Conservation (phyloP, 768 basidiomycete species). For the Psilocybe cyanescens region DNA sequence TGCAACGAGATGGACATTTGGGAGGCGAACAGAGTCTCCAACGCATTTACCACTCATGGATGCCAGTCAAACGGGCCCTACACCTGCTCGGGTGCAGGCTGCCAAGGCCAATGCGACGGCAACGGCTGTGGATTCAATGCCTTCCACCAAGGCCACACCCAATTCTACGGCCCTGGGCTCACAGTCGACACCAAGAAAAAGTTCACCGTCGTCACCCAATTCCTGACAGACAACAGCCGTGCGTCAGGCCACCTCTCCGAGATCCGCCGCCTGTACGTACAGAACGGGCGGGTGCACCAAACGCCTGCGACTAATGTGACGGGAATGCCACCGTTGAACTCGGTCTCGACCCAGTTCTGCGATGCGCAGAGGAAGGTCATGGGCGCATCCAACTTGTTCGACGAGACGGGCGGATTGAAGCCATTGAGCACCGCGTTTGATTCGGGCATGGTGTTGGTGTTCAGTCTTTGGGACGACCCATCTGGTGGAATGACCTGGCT, state of each 20-base stretch:
- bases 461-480: slow-evolving; percentile 26
- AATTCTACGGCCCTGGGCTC: slow-evolving; percentile 47
- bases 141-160: slow-evolving; percentile 48
- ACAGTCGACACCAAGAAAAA: slow-evolving; percentile 49
- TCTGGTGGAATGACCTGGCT: slow-evolving; percentile 17
- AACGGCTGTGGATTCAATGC: slow-evolving; percentile 65
- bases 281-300: slow-evolving; percentile 48
- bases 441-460: slow-evolving; percentile 51
- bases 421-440: slow-evolving; percentile 39
- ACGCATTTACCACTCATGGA: slow-evolving; percentile 55
- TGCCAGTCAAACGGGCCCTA: slow-evolving; percentile 42
- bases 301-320: slow-evolving; percentile 46
- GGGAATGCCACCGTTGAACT: slow-evolving; percentile 42
- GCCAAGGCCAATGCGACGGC: slow-evolving; percentile 47
- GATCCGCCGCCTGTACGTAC: slow-evolving; percentile 57
- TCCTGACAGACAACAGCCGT: slow-evolving; percentile 46
- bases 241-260: slow-evolving; percentile 47
- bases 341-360: slow-evolving; percentile 53
- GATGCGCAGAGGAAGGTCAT: slow-evolving; percentile 47
- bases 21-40: slow-evolving; percentile 54
- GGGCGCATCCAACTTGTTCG: slow-evolving; percentile 50
- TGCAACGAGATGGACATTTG: slow-evolving; percentile 63
- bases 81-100: slow-evolving; percentile 43
- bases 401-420: slow-evolving; percentile 43
- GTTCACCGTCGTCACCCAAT: slow-evolving; percentile 62